Conservation (phyloP, 345 rosid species). For the Lumnitzera littorea region DNA sequence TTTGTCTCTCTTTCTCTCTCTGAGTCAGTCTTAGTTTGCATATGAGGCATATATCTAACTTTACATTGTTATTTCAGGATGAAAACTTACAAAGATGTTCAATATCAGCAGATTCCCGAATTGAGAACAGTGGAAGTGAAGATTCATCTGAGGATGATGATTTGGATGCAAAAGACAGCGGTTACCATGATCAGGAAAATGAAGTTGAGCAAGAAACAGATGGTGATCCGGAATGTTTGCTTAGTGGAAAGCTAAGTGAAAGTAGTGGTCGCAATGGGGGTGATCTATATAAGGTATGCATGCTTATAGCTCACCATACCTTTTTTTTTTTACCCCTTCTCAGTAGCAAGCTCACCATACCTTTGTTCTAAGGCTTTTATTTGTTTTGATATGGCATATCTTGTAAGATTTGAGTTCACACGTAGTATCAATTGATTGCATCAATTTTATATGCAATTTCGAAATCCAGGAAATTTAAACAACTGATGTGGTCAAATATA, state of each 20-base stretch:
- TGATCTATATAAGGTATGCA: constrained; percentile 81
- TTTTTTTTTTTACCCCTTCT: no score
- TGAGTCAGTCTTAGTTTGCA: neutral
- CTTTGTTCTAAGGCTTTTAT: no score
- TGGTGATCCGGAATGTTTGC: constrained; percentile 61
- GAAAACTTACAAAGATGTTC: constrained; percentile 94
- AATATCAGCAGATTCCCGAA: constrained; percentile 78
- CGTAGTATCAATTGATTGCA: no score
- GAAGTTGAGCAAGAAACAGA: constrained; percentile 81
- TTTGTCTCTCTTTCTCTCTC: no score
- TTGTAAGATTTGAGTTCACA: no score
- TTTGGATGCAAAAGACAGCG: constrained; percentile 54
- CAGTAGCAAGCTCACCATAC: no score
- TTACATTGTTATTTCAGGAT: constrained; percentile 52
- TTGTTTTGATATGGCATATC: no score
- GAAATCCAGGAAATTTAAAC: no score
- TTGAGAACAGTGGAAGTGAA: constrained; percentile 86
- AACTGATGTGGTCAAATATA: no score
- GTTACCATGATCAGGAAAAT: constrained; percentile 85
- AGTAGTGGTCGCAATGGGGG: constrained; percentile 76
- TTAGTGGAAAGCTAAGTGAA: constrained; percentile 92
- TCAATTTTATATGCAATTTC: no score
- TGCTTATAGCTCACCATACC: constrained; percentile 1
- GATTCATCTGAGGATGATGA: constrained; percentile 91
- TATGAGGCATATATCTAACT: neutral